A percentile compares a stretch with the other conserved stretches of the same genome.
Evolutionary conservation across 2,329 filamentous ascomycete species (phyloP).

Genomic region (Talaromyces sp.): DNA sequence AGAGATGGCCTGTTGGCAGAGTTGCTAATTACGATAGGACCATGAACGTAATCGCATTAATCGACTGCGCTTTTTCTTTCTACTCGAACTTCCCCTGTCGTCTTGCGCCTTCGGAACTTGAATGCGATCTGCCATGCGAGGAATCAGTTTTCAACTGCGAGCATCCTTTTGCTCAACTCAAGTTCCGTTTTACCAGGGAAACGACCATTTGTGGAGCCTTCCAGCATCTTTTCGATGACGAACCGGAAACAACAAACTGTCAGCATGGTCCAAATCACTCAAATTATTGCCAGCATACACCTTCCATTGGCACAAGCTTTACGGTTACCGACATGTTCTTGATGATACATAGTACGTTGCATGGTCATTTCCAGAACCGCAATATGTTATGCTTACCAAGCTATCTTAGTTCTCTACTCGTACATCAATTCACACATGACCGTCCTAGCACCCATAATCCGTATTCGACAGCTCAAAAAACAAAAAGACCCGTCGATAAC

Average conservation of each 20-base stretch:
- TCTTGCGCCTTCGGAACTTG: constrained; percentile 39
- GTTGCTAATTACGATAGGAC: constrained; percentile 27
- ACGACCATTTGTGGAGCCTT: constrained; percentile 40
- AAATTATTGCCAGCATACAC: background rate
- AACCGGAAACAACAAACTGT: constrained; percentile 19
- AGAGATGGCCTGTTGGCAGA: too few species aligned
- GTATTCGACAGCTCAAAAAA: constrained; percentile 18
- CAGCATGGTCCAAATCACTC: background rate
- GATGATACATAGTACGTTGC: constrained; percentile 39
- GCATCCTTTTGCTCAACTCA: constrained; percentile 43
- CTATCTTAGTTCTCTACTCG: constrained; percentile 34
- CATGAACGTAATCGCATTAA: constrained; percentile 38
- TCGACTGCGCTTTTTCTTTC: constrained; percentile 47
- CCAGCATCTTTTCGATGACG: constrained; percentile 36
- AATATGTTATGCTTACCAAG: background rate
- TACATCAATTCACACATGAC: constrained; percentile 44
- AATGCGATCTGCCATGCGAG: constrained; percentile 44
- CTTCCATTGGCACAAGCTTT: constrained; percentile 22
- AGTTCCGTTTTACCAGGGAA: constrained; percentile 37
- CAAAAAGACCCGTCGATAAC: background rate
- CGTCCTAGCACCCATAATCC: constrained; percentile 30
- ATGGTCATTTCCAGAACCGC: background rate
- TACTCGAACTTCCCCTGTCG: constrained; percentile 47
- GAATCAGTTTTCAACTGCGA: constrained; percentile 39
- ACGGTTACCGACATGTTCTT: constrained; percentile 43